A percentile compares a stretch with the other conserved stretches of the same genome.
Conservation (phyloP, 495 filamentous ascomycete species). For the Jackrogersella multiformis region DNA sequence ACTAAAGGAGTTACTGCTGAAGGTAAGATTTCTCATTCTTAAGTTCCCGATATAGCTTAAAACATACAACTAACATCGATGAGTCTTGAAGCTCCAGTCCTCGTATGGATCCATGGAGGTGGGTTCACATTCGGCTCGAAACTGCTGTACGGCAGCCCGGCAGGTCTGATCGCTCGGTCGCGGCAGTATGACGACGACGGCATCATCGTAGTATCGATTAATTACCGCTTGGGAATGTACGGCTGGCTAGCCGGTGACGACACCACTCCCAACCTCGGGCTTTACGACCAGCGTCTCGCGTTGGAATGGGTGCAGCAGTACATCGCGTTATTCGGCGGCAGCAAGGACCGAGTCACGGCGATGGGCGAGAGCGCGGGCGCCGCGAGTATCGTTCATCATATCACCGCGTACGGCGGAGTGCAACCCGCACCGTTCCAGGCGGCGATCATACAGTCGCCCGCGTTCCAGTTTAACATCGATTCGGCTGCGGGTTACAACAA, state of each 20-base stretch:
- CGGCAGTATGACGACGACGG: constrained; percentile 49
- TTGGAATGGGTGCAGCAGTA: constrained; percentile 73
- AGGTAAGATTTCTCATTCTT: constrained; percentile 3
- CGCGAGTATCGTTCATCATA: constrained; percentile 65
- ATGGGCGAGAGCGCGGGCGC: constrained; percentile 71
- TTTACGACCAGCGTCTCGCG: constrained; percentile 70
- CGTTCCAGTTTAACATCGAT: constrained; percentile 34
- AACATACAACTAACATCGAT: not conserved
- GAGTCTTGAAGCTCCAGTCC: constrained; percentile 56
- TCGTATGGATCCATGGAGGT: constrained; percentile 70
- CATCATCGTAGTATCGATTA: constrained; percentile 66
- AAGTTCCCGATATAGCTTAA: not conserved
- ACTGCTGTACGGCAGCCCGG: constrained; percentile 48
- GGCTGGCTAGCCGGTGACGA: constrained; percentile 67
- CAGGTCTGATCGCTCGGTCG: constrained; percentile 58
- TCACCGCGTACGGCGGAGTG: constrained; percentile 63
- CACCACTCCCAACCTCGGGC: constrained; percentile 66
- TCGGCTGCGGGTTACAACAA: constrained; percentile 27
- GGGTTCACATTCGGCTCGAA: constrained; percentile 64
- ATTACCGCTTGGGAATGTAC: constrained; percentile 71
- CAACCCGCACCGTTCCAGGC: constrained; percentile 35
- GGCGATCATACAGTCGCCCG: constrained; percentile 46
- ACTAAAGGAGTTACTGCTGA: not conserved
- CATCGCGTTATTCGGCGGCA: constrained; percentile 71
- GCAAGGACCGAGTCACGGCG: constrained; percentile 66